Evolutionary conservation across 202 grass and related monocot species (phyloP), one percentile per base, ranked within the genome.

Genomic region (Carex arenaria): DNA sequence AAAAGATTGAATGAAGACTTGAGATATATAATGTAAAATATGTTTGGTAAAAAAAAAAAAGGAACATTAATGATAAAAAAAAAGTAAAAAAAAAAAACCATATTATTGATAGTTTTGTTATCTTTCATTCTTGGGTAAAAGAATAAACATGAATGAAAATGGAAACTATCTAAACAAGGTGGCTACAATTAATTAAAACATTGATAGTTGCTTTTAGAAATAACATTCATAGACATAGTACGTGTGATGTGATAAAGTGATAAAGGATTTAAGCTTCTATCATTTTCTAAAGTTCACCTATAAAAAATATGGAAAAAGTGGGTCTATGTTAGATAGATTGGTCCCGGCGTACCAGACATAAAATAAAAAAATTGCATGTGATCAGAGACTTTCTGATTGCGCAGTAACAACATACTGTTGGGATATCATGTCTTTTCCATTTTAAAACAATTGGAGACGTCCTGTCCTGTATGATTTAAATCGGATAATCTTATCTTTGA

Each of bases 281-380:
- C 34, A 40, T 56, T 51, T 68, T 82, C 63, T 66, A 8, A 20
- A 82, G 43, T 22, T 51, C 63, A 28, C 62, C 64, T 56, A 55
- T 82, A 38, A 55, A 49, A 82, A 67, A 15, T 10, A 52, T 57
- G 52, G 15, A 52, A 76, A 15, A 57, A 53, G 38, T 54, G 79
- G 80, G 80, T 82, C 80, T 26, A 82, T 28, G 23, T 40, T 40
- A 54, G 62, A 12, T 68, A 54, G 62, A 12, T 68, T 82, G 80
- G 80, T 64, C 62, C 80, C 28, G 30, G 80, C 17, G 14, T 82
- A 82, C 63, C 80, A 82, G 80, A 68, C 80, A 82, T 82, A 69
- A 82, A 26, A 26, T 26, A 26, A 26, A 26, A 26, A 26, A 55
- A 54, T 68, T 64, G 40, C 80, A 82, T 82, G 80, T 82, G 80